A percentile compares a stretch with the other conserved stretches of the same genome.
These are phyloP conservation scores for Xylaria sp. DNA, from an alignment of 2,329 filamentous ascomycete species.

Conservation along the genomic window DNA sequence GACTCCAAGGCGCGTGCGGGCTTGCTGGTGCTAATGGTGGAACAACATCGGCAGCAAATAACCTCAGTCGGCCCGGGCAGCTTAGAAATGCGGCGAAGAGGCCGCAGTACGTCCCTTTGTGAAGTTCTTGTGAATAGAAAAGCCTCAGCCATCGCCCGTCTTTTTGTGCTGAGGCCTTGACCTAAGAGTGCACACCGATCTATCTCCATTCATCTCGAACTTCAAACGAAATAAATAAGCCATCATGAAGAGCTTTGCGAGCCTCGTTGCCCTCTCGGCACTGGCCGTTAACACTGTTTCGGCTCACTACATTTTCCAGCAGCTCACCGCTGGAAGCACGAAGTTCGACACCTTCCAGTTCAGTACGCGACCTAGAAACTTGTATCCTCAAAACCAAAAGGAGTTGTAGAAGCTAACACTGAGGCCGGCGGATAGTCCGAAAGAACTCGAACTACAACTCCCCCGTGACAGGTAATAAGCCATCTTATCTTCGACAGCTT, in stretches of 20 bases:
- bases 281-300: conserved; percentile 43
- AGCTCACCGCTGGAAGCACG: conserved; percentile 42
- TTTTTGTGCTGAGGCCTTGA: not conserved
- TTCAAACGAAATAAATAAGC: not conserved
- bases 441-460: conserved; percentile 56
- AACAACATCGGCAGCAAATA: conserved; percentile 12
- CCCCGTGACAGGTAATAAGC: conserved; percentile 46
- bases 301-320: conserved; percentile 51
- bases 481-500: not conserved
- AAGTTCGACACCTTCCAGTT: conserved; percentile 46
- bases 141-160: not conserved
- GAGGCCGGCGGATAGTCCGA: conserved; percentile 42
- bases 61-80: conserved; percentile 10
- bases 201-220: not conserved
- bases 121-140: conserved; percentile 18
- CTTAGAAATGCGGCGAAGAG: not conserved
- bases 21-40: conserved; percentile 12
- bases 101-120: not conserved
- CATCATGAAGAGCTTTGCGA: conserved; percentile 43
- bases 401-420: not conserved
- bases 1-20: conserved; percentile 18
- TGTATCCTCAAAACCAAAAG: not conserved
- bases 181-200: not conserved
- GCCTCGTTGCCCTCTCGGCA: conserved; percentile 40
- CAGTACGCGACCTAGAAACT: conserved; percentile 33